Evolutionary conservation across 768 basidiomycete species (phyloP).

Genomic region (Solioccasus polychromus): DNA sequence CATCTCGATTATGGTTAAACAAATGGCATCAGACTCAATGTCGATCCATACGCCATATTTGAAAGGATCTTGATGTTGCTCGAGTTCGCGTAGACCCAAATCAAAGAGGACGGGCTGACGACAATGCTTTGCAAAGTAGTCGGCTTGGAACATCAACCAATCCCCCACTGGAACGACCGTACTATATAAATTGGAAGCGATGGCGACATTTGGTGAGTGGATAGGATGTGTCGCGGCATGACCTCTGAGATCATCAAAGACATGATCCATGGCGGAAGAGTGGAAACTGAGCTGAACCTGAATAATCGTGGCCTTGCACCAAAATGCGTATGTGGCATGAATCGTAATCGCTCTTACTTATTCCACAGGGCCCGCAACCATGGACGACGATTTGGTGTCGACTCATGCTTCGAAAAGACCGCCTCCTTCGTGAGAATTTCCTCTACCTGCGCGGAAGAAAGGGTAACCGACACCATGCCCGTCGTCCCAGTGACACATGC

Average conservation of each 20-base stretch:
- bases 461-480: conserved; percentile 61
- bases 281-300: conserved; percentile 64
- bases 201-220: conserved; percentile 50
- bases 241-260: conserved; percentile 46
- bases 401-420: conserved; percentile 50
- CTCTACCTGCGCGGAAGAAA: conserved; percentile 34
- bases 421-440: conserved; percentile 33
- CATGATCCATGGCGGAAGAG: conserved; percentile 58
- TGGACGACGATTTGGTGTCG: conserved; percentile 56
- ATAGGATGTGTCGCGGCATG: conserved; percentile 38
- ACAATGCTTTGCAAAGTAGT: conserved; percentile 61
- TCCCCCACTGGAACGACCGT: conserved; percentile 53
- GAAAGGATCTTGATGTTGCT: conserved; percentile 24
- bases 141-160: conserved; percentile 40
- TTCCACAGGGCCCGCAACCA: conserved; percentile 53
- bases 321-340: conserved; percentile 35
- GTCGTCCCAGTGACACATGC: conserved; percentile 44
- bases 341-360: conserved; percentile 42
- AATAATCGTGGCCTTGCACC: conserved; percentile 43
- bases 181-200: conserved; percentile 61
- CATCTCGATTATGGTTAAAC: conserved; percentile 54
- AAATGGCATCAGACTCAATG: conserved; percentile 59
- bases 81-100: conserved; percentile 44
- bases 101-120: conserved; percentile 53
- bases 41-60: conserved; percentile 56